Evolutionary conservation across 345 rosid genomes (phyloP).

Genomic region (Citrus glauca): DNA sequence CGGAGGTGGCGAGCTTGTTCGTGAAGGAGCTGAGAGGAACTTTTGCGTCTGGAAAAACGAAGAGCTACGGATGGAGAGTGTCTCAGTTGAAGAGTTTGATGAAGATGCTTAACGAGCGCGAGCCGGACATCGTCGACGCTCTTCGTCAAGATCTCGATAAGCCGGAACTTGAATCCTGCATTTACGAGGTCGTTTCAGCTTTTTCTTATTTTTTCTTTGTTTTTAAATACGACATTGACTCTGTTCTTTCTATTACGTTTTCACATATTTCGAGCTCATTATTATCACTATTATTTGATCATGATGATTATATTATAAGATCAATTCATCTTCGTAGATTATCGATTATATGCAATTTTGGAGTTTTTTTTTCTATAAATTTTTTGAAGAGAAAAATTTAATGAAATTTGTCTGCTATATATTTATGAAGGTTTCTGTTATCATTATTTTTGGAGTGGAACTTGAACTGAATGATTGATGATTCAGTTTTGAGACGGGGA

Average conservation of each 20-base stretch:
- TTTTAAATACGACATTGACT: neutral
- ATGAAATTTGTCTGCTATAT: neutral
- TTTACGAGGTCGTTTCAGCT: conserved; percentile 55
- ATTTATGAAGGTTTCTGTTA: neutral
- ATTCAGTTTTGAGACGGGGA: neutral
- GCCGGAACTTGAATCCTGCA: conserved; percentile 66
- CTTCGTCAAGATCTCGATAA: conserved; percentile 74
- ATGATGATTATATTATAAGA: neutral
- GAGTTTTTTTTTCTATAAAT: neutral
- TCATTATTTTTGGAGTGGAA: neutral
- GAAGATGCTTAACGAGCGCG: conserved; percentile 51
- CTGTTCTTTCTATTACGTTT: neutral
- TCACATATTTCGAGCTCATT: neutral
- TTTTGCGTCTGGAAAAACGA: conserved; percentile 58
- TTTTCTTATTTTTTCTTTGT: neutral
- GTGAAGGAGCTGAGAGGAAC: conserved; percentile 47
- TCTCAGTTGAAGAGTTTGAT: conserved; percentile 58
- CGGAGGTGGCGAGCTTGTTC: conserved; percentile 42
- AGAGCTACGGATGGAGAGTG: conserved; percentile 71
- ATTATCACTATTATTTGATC: neutral
- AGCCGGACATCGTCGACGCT: conserved; percentile 63
- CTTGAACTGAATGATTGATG: neutral
- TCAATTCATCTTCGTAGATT: neutral
- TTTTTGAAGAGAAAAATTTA: neutral
- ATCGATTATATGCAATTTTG: neutral